Evolutionary conservation across 2,329 filamentous ascomycete genomes (phyloP), one percentile per base, ranked within the genome.

Genomic region (Orbilia brochopaga): DNA sequence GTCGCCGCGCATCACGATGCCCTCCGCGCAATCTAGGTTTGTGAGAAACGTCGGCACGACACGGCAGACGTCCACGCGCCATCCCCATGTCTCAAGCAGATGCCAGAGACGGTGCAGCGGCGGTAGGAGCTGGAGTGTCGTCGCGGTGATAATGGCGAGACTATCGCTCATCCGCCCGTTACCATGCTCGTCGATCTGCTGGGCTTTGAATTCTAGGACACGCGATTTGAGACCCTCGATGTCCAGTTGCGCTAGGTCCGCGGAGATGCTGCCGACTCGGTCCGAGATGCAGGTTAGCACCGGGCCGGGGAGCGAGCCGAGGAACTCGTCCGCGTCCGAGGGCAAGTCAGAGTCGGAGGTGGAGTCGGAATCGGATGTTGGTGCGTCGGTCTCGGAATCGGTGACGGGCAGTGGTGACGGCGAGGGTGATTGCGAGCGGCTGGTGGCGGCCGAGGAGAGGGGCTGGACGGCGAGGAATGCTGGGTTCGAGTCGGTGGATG

Each of bases 221-320:
- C 93, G 90, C 50, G 85, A 86, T 81, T 99, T 97, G 78, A 99
- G 87, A 74, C 95, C 91, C 77, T 97, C 90, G 42, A 95, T 82
- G 60, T 90, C 86, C 57, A 94, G 81, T 42, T 85, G 83, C 63
- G 52, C 54, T 3, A 73, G 52, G 13, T 58, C 62, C 1, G 48
- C 90, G 86, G 81, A 94, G 82, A 64, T 87, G 87, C 50, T 83
- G 82, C 13, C 82, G 83, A 67, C 97, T 95, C 74, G 90, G 85
- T 59, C 90, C 88, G 11, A 95, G 83, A 42, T 92, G 86, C 64
- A 52, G 79, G 81, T 94, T 90, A 78, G 86, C 40, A 89, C 83
- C 15, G 82, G 79, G 1, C 84, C 84, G 0, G 85, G 85, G 37
- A 97, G 80, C 77, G 89, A 89, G 3, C 92, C 92, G 79, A 88